Evolutionary conservation across 1,284 basidiomycete species (phyloP).

Genomic region (Crucibulum cyathiforme): DNA sequence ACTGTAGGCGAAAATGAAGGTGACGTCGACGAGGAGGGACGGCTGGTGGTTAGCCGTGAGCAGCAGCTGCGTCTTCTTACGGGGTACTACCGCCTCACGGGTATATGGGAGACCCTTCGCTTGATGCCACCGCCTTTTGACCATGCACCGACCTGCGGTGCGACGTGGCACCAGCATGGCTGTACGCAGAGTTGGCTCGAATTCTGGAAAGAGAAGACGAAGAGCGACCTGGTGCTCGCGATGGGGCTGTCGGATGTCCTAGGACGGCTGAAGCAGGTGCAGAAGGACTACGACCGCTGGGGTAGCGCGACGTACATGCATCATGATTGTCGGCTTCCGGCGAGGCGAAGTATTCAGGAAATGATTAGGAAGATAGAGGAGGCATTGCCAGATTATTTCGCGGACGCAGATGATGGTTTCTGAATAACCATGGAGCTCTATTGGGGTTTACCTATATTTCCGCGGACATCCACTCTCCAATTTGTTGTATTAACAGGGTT

Average conservation of each 20-base stretch:
- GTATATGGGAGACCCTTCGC: conserved; percentile 67
- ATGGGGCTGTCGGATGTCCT: conserved; percentile 67
- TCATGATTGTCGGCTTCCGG: conserved; percentile 65
- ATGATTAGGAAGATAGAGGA: conserved; percentile 61
- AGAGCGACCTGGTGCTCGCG: conserved; percentile 59
- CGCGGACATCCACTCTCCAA: no score
- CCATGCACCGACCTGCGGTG: conserved; percentile 63
- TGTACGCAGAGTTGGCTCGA: conserved; percentile 71
- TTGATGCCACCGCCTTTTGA: conserved; percentile 59
- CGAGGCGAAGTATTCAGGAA: conserved; percentile 59
- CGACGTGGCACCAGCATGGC: conserved; percentile 72
- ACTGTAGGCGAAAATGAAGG: conserved; percentile 28
- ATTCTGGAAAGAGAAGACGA: conserved; percentile 74
- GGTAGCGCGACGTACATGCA: conserved; percentile 77
- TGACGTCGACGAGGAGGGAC: conserved; percentile 43
- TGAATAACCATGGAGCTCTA: no score
- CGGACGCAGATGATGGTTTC: conserved; percentile 22
- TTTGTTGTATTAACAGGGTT: no score
- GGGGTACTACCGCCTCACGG: conserved; percentile 69
- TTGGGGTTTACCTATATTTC: no score
- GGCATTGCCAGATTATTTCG: conserved; percentile 65
- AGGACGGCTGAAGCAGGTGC: conserved; percentile 62
- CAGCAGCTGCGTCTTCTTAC: conserved; percentile 69
- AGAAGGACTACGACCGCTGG: conserved; percentile 70
- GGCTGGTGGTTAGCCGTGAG: conserved; percentile 53